Conservation (phyloP, 2,329 filamentous ascomycete species). For the Pseudogymnoascus sp. region DNA sequence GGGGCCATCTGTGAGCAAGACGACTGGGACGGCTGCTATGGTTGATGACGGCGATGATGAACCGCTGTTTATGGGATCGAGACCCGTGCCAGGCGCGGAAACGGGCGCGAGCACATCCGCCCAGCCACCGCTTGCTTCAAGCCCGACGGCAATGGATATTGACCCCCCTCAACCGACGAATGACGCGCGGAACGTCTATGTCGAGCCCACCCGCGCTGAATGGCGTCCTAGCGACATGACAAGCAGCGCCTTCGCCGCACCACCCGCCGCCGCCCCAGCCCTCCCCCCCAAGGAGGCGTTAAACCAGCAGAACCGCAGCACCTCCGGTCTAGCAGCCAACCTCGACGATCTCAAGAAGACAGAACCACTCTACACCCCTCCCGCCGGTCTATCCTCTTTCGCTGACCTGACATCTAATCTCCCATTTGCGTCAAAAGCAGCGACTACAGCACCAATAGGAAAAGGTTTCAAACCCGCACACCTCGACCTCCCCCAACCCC, state of each 20-base stretch:
- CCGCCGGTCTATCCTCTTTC: conserved; percentile 43
- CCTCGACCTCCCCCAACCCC: conserved; percentile 26
- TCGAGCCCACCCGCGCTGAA: conserved; percentile 50
- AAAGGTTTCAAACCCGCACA: conserved; percentile 36
- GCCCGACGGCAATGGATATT: conserved; percentile 57
- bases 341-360: conserved; percentile 48
- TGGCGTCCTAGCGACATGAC: conserved; percentile 31
- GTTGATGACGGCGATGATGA: conserved; percentile 23
- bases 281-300: not conserved
- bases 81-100: not conserved
- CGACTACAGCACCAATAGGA: conserved; percentile 31
- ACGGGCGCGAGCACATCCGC: not conserved
- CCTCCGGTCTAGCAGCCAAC: conserved; percentile 25
- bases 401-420: conserved; percentile 47
- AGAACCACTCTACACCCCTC: conserved; percentile 42
- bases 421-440: conserved; percentile 46
- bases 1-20: conserved; percentile 18
- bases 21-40: conserved; percentile 18
- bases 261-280: not conserved
- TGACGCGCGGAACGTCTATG: conserved; percentile 42
- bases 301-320: not conserved
- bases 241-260: not conserved
- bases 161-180: conserved; percentile 39
- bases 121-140: conserved; percentile 28
- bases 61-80: conserved; percentile 18